Percentiles rank a stretch among this genome's conserved stretches.
These are phyloP conservation scores for Boletus smithii DNA, from an alignment of 1,284 basidiomycete genomes.

Conservation along the genomic window DNA sequence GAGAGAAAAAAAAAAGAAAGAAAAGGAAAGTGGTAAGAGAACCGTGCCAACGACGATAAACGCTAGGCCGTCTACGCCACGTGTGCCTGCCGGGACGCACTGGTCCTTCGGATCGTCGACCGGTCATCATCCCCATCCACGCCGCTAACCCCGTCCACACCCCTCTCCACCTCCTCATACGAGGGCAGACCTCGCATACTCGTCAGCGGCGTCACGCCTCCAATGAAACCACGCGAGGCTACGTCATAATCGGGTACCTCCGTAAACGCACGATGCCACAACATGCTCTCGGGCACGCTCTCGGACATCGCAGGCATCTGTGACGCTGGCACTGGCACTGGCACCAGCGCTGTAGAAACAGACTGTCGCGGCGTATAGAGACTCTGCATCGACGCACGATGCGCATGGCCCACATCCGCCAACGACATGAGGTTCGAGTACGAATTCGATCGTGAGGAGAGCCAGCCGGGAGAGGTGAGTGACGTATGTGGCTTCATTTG, in stretches of 20 bases:
- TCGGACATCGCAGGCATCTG: slow-evolving; percentile 2
- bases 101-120: slow-evolving; percentile 16
- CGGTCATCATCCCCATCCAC: neutral
- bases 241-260: slow-evolving; percentile 84
- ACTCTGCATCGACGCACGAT: slow-evolving; percentile 6
- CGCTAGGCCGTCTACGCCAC: neutral
- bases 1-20: neutral
- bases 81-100: neutral
- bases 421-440: slow-evolving; percentile 35
- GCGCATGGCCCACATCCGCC: slow-evolving; percentile 1
- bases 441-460: slow-evolving; percentile 38
- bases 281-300: slow-evolving; percentile 24
- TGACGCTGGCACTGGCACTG: neutral
- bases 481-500: slow-evolving; percentile 57
- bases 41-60: neutral
- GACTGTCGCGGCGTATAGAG: slow-evolving; percentile 5
- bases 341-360: neutral
- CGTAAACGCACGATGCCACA: slow-evolving; percentile 59
- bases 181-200: slow-evolving; percentile 72
- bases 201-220: slow-evolving; percentile 81
- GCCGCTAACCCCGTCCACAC: too few species aligned
- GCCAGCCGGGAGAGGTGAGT: slow-evolving; percentile 36
- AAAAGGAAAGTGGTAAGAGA: neutral
- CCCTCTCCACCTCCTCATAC: slow-evolving; percentile 61
- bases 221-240: slow-evolving; percentile 79